A percentile compares a stretch with the other conserved stretches of the same genome.
Evolutionary conservation across 805 yeast genomes (phyloP).

Genomic region (Wickerhamomyces tratensis): DNA sequence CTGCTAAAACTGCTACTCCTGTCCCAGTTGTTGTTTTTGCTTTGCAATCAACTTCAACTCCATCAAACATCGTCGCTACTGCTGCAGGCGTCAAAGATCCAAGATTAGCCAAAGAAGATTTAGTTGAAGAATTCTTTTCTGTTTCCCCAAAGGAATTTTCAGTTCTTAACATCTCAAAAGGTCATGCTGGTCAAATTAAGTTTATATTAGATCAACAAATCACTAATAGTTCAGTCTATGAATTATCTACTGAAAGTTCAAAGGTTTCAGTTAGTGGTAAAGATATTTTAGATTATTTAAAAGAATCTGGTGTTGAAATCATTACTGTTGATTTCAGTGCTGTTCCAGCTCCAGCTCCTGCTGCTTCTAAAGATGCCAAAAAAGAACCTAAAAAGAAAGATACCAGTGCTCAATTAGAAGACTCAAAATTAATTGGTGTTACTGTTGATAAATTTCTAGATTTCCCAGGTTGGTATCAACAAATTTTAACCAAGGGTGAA

Average conservation of each 20-base stretch:
- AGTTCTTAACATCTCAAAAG: constrained; percentile 35
- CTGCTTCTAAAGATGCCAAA: constrained; percentile 19
- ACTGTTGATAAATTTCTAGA: constrained; percentile 89
- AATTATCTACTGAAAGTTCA: constrained; percentile 40
- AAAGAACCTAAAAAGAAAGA: constrained; percentile 17
- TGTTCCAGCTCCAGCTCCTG: constrained; percentile 28
- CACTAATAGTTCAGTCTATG: constrained; percentile 24
- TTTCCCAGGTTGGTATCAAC: constrained; percentile 97
- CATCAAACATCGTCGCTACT: constrained; percentile 53
- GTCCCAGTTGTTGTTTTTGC: constrained; percentile 80
- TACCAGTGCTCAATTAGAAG: constrained; percentile 48
- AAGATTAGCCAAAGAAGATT: constrained; percentile 76
- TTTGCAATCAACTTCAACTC: constrained; percentile 58
- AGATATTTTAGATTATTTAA: constrained; percentile 35
- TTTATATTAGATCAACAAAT: constrained; percentile 48
- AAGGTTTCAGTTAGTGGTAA: constrained; percentile 41
- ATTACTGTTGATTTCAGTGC: constrained; percentile 44
- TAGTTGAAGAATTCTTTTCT: constrained; percentile 55
- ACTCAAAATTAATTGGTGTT: constrained; percentile 90
- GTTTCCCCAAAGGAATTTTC: constrained; percentile 53
- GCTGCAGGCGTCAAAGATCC: constrained; percentile 74
- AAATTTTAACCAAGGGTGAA: constrained; percentile 92
- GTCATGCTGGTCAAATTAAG: constrained; percentile 49
- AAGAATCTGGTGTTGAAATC: constrained; percentile 41
- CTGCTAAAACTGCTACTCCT: constrained; percentile 71